Conservation (phyloP, 1,139 yeast genomes). For the Taiozyma sp. region DNA sequence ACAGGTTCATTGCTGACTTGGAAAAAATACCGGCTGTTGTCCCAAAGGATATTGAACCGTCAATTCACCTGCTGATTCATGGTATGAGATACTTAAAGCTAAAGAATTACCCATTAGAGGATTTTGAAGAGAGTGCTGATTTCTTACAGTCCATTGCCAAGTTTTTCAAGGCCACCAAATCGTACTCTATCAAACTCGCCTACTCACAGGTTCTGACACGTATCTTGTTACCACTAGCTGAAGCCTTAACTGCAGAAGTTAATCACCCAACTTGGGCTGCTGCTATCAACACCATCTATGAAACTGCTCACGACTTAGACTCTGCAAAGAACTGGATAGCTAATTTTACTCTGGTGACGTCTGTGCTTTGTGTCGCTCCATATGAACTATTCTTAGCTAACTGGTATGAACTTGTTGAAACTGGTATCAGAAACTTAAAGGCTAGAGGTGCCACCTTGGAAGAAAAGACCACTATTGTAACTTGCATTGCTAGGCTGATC, state of each 20-base stretch:
- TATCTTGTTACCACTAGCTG: conserved; percentile 78
- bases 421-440: conserved; percentile 34
- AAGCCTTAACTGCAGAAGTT: conserved; percentile 85
- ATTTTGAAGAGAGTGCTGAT: conserved; percentile 89
- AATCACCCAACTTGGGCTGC: conserved; percentile 95
- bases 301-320: conserved; percentile 40
- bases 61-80: conserved; percentile 69
- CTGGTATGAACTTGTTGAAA: conserved; percentile 72
- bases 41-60: conserved; percentile 61
- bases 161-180: conserved; percentile 66
- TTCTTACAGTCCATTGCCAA: conserved; percentile 82
- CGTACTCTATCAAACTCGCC: conserved; percentile 62
- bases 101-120: conserved; percentile 81
- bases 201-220: conserved; percentile 82
- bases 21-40: conserved; percentile 68
- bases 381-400: conserved; percentile 67
- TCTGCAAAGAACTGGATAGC: conserved; percentile 63
- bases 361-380: conserved; percentile 78
- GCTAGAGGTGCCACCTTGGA: conserved; percentile 40
- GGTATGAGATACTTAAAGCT: conserved; percentile 87
- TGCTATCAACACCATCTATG: conserved; percentile 62
- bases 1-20: conserved; percentile 86
- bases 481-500: conserved; percentile 64
- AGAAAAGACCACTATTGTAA: conserved; percentile 60
- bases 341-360: conserved; percentile 65